Evolutionary conservation across 345 rosid species (phyloP), one percentile per base, ranked within the genome.

Genomic region (Kernera saxatilis): DNA sequence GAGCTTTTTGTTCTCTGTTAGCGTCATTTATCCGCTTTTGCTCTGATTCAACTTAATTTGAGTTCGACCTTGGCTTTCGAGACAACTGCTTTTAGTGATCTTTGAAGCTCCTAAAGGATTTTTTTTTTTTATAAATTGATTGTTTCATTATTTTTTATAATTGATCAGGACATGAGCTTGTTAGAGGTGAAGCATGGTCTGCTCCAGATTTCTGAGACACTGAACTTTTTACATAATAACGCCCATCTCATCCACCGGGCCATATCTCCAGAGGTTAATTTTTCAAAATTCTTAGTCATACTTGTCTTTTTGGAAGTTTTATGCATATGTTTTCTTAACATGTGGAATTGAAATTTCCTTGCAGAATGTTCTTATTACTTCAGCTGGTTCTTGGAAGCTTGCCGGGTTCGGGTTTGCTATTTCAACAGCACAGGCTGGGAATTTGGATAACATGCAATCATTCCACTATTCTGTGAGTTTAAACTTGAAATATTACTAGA

Each of bases 301-400:
- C 53, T 49, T 45, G 14, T 69, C 17, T 29, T 46, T 26, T 50
- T 57, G 3, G 52, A 17, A 52, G n/a, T 32, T 10, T n/a, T 59
- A n/a, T 37, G 7, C 49, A 0, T 15, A 22, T 29, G 8, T 30
- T 36, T 27, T 21, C 2, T 69, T 45, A 37, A 63, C 60, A 7
- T 62, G 59, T 69, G 30, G 36, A 40, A 5, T 23, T 77, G 22
- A 19, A 6, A 43, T 39, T 54, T 73, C 62, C 39, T 69, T 73
- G 72, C 89, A 91, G 99, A 94, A 89, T 84, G 80, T 91, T 69
- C 81, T 94, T 29, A 86, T 94, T 54, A 94, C 99, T 22, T 86
- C 90, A 40, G 67, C 81, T 80, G 99, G 99, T 71, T 95, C 99
- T 39, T 94, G 99, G 99, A 94, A 94, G 81, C 95, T 94, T 72